Percentiles rank a stretch among this genome's conserved stretches.
Conservation (phyloP, 1,284 basidiomycete species). For the Moniliophthora roreri region DNA sequence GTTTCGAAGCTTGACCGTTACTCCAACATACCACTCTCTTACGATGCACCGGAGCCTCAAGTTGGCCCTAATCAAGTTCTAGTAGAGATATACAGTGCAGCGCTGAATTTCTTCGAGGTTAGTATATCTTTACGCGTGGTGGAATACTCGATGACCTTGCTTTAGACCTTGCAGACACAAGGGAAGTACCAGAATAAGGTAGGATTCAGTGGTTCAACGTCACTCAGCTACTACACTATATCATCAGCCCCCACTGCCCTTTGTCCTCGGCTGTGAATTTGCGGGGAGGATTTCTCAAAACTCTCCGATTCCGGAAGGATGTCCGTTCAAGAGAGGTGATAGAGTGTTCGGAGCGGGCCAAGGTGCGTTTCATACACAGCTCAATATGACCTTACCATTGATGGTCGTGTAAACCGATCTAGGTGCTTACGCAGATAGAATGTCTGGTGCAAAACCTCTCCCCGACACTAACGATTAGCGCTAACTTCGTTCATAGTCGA, state of each 20-base stretch:
- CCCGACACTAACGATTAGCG: too few species aligned
- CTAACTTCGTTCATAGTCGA: slow-evolving; percentile 37
- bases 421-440: slow-evolving; percentile 79
- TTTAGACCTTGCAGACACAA: slow-evolving; percentile 79
- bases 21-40: slow-evolving; percentile 58
- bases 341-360: slow-evolving; percentile 82
- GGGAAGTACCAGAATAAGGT: slow-evolving; percentile 89
- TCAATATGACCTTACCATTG: too few species aligned
- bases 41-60: slow-evolving; percentile 62
- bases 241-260: slow-evolving; percentile 83
- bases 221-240: too few species aligned
- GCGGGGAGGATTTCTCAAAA: slow-evolving; percentile 74
- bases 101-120: slow-evolving; percentile 81
- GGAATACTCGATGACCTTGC: slow-evolving; percentile 1
- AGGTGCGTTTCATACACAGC: too few species aligned
- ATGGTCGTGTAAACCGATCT: too few species aligned
- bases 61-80: slow-evolving; percentile 63
- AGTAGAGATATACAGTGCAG: slow-evolving; percentile 80
- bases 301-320: slow-evolving; percentile 83
- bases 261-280: slow-evolving; percentile 84
- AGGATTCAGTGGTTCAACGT: too few species aligned
- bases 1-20: slow-evolving; percentile 75
- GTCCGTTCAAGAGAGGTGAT: slow-evolving; percentile 81
- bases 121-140: slow-evolving; percentile 19
- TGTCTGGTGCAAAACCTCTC: slow-evolving; percentile 35